Evolutionary conservation across 805 yeast genomes (phyloP), one percentile per base, ranked within the genome.

Genomic region (Candida palmyrensis): DNA sequence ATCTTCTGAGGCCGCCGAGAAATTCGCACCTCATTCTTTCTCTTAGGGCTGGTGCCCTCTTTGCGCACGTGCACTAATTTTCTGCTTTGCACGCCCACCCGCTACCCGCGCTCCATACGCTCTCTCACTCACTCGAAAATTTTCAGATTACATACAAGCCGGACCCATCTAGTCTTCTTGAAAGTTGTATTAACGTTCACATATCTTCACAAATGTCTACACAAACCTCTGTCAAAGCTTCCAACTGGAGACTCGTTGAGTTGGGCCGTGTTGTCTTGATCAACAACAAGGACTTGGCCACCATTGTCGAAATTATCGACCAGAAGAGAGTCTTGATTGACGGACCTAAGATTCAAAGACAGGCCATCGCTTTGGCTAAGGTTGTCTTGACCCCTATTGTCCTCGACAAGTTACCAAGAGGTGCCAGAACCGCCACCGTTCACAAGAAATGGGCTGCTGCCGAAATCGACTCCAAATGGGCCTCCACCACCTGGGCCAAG

Each of bases 211-310:
- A 30, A 30, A 58, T 59, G 62, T 58, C 65, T 42, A 37, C 55
- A 37, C 45, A 52, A 48, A 47, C 87, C 66, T 71, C 83, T 67
- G 92, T 92, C 71, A 83, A 86, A 77, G 85, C 95, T 68, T 77
- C 95, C 70, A 85, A 85, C 90, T 92, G 97, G 97, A 87, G 96
- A 85, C 80, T 79, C 66, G 98, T 92, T 70, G 96, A 90, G 80
- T 85, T 89, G 66, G 98, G 98, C 71, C 96, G 99, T 78, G 85
- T 92, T 67, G 96, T 89, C 69, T 82, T 90, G 65, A 67, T 90
- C 66, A 51, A 63, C 66, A 77, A 79, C 82, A 77, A 82, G 71
- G 85, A 87, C 73, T 80, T 92, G 66, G 99, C 97, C 61, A 75
- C 95, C 66, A 82, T 92, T 62, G 97, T 89, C 63, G 98, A 92